Evolutionary conservation across 2,329 filamentous ascomycete species (phyloP).

Genomic region (Diaporthe amygdali): DNA sequence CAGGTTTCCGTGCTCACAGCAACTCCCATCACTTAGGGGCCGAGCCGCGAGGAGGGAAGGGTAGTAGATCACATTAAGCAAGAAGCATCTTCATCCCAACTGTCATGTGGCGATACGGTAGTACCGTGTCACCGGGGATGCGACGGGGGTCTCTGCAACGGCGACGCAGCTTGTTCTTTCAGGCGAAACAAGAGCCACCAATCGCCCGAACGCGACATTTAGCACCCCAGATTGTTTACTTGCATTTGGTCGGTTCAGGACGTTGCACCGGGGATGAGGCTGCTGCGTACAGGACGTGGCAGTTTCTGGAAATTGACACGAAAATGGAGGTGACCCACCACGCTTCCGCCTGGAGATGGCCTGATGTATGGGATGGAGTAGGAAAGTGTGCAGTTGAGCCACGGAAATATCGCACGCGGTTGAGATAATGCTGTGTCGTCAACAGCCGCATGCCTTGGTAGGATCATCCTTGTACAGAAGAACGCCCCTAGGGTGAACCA

Average conservation of each 20-base stretch:
- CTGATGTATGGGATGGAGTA: not conserved
- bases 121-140: constrained; percentile 8
- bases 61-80: not conserved
- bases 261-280: not conserved
- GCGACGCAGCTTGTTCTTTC: not conserved
- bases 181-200: constrained; percentile 11
- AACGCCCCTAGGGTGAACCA: not conserved
- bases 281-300: not conserved
- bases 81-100: constrained; percentile 6
- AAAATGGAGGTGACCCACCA: not conserved
- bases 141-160: constrained; percentile 6
- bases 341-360: not conserved
- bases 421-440: not conserved
- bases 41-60: not conserved
- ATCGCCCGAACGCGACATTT: not conserved
- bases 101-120: not conserved
- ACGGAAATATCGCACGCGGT: not conserved
- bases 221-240: constrained; percentile 1
- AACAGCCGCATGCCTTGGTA: not conserved
- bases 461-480: not conserved
- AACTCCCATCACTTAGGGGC: not conserved
- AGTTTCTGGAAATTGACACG: not conserved
- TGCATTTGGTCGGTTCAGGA: not conserved
- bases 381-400: not conserved
- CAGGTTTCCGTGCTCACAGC: constrained; percentile 2